Conservation (phyloP, 148 eudicot genomes). For the Vaccinium vitisidaea region DNA sequence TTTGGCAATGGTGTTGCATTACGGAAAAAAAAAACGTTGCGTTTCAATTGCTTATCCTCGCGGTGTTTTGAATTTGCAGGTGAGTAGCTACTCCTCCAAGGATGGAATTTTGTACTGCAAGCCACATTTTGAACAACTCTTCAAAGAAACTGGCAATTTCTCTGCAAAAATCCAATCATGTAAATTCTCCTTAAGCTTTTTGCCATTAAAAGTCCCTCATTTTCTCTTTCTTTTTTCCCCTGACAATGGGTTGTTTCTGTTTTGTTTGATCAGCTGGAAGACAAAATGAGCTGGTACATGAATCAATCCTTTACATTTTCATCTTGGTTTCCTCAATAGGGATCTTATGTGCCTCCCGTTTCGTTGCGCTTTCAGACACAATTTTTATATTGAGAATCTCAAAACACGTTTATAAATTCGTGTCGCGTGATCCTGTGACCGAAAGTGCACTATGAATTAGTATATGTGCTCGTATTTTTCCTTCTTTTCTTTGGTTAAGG, state of each 20-base stretch:
- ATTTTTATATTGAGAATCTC: not conserved
- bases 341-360: not conserved
- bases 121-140: slow-evolving; percentile 83
- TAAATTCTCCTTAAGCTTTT: slow-evolving; percentile 16
- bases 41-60: not conserved
- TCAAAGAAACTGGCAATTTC: slow-evolving; percentile 49
- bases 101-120: slow-evolving; percentile 73
- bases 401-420: not conserved
- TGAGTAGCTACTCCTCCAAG: slow-evolving; percentile 50
- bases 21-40: not conserved
- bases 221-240: not conserved
- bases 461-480: not conserved
- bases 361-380: not conserved
- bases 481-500: not conserved
- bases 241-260: not conserved
- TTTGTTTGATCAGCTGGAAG: slow-evolving; percentile 36
- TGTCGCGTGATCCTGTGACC: not conserved
- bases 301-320: not conserved
- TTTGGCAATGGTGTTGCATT: not conserved
- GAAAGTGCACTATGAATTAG: not conserved
- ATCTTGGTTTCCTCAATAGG: not conserved
- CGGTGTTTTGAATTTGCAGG: slow-evolving; percentile 24
- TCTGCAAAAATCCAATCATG: slow-evolving; percentile 37
- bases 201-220: not conserved
- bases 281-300: slow-evolving; percentile 41